Base-by-base conservation (phyloP, 2,329 filamentous ascomycete genomes). In the Pseudogymnoascus sp. region DNA sequence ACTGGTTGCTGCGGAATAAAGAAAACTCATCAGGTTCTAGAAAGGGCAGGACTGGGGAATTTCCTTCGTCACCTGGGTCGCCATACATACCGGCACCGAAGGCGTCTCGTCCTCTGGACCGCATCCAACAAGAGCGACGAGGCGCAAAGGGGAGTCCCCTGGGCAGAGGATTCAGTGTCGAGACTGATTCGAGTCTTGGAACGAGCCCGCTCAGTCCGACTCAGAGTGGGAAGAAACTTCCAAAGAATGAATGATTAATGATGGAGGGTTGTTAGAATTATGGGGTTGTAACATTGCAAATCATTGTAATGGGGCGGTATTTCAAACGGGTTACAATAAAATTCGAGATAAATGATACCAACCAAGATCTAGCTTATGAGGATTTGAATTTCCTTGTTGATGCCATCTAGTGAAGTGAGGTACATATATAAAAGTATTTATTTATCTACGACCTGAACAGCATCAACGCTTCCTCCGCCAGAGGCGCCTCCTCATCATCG, bases 401-500 rank as follows among this genome's bases (percentile, higher is more conserved):
- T 7, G 14, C 46, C 23, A 16, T 16, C 12, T 16, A 6, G 9
- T 53, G 25, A 31, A 31, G 25, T 53, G n/a, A 11, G 23, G 16
- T n/a, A 18, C 25, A 31, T 56, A 2, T n/a, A 28, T 28, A 14
- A 28, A 25, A 7, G 43, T 9, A n/a, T 9, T 16, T 49, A 28
- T 28, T 28, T 16, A 56, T 34, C 40, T 60, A 66, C 62, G 70
- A 73, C 63, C 71, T 71, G 63, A 74, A 74, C 61, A 74, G 60
- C 68, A 71, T 72, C 65, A 74, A 66, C 0, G 67, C 69, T 60
- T 72, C 69, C 40, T 72, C 70, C 12, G 37, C 60, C 14, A 68
- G 60, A 6, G 65, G 64, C 70, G 79, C 78, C n/a, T 77, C 79
- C 70, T 80, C 79, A 65, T 81, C 81, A 56, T 79, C 78, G 28